Evolutionary conservation across 75 land plant genomes (phyloP), one percentile per base, ranked within the genome.

Genomic region (Cunninghamia lanceolata): DNA sequence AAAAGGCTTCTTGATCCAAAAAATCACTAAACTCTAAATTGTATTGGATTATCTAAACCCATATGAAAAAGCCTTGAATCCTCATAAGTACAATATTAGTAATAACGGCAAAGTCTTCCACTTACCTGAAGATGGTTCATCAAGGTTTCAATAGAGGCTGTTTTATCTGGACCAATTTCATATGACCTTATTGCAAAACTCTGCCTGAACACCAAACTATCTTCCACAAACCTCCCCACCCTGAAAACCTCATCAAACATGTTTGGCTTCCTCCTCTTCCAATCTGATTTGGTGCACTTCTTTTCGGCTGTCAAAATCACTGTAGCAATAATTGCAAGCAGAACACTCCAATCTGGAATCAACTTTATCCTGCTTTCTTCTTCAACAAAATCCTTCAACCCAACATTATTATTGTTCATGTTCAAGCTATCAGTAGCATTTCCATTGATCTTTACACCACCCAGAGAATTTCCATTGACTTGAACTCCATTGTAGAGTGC

Each of bases 81-180:
- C 63, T 83, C 35, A 83, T 8, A 35, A 54, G 21, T 17, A 47
- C 4, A 59, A 25, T 17, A 59, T 0, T 1, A 25, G 28, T n/a
- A n/a, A 47, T 8, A 47, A 47, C 9, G 14, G 9, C 0, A 47
- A 43, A 28, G 75, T 21, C 16, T 4, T 47, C 30, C 30, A 84
- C 90, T 17, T 63, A 87, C 94, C 93, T 95, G 97, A 77, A 95
- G 93, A 68, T 89, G 94, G 83, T 93, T 95, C 91, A 94, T 92
- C 70, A 94, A 76, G 0, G 96, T 94, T 76, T 92, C 93, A 86
- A 94, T 91, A 70, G 96, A 88, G 17, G 95, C 95, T 40, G 94
- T 94, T 85, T 89, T 87, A 77, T 95, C 94, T 6, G 94, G 92
- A 40, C 94, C 96, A 30, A 92, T 90, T 40, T 95, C 97, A 86